Base-by-base conservation (phyloP, 495 filamentous ascomycete species). In the Saxophila tyrrhenica region DNA sequence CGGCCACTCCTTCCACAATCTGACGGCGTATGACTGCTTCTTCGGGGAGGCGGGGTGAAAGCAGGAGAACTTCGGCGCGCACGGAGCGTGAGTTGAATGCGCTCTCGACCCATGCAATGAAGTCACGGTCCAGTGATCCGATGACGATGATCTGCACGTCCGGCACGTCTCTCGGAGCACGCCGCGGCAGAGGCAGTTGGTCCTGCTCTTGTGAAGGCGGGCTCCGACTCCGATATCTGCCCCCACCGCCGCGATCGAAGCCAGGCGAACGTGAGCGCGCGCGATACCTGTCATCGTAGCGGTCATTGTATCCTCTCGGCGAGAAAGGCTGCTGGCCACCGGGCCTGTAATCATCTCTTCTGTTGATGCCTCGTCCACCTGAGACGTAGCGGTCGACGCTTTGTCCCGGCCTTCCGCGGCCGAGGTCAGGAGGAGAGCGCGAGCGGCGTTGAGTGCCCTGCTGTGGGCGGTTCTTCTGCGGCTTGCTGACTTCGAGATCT, bases 401-500 rank as follows among this genome's bases (percentile, higher is more conserved):
- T 25, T 47, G 13, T 1, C 48, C 62, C 13, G 42, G 55, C 32
- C 73, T 72, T 51, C 72, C 72, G 57, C 83, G 72, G 39, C 65
- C 67, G 65, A 79, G 81, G 52, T 87, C 85, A 3, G 17, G 13
- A 24, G 86, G 85, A n/a, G 86, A 86, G 35, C 83, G 74, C 25
- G 85, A 85, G 52, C 84, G 78, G 45, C 74, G 69, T 66, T 71
- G 35, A 64, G 64, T 41, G 67, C 67, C 52, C 69, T 70, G 52
- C 53, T 64, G 43, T 69, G 42, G 50, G 72, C 75, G 53, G 71
- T 63, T 70, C 62, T 54, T 83, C 65, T 96, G 89, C 1, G 83
- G 81, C 50, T 91, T 94, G 1, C 90, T 94, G 38, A 96, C 82
- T 66, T 98, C 92, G 39, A 98, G 84, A 67, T 97, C 92, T 95